These are phyloP conservation scores for Kodamaea sagamina DNA, from an alignment of 805 yeast species.

Conservation along the genomic window DNA sequence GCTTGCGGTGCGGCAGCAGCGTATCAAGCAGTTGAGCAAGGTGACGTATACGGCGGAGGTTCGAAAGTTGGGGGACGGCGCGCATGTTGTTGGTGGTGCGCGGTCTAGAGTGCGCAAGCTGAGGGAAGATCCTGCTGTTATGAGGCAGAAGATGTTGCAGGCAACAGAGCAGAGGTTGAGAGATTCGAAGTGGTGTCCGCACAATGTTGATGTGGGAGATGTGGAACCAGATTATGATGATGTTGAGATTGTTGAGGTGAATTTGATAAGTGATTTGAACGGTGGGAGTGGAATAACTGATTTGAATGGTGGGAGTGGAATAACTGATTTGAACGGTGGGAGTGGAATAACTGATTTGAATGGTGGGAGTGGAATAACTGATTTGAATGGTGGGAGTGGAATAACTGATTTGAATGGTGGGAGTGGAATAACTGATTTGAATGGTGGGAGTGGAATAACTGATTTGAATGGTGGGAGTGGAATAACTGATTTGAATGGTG, in stretches of 20 bases:
- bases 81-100: constrained; percentile 2
- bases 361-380: no score
- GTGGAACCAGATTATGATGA: constrained; percentile 49
- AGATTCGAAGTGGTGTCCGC: constrained; percentile 53
- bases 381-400: no score
- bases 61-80: constrained; percentile 31
- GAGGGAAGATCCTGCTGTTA: constrained; percentile 11
- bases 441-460: no score
- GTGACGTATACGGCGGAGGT: constrained; percentile 44
- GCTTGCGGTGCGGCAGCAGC: constrained; percentile 32
- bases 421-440: no score
- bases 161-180: constrained; percentile 65
- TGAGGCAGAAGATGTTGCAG: constrained; percentile 49
- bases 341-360: no score
- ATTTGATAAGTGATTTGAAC: no score
- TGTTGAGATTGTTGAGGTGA: constrained; percentile 31
- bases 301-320: no score
- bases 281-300: no score
- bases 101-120: constrained; percentile 18
- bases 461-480: no score
- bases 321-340: no score
- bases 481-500: no score
- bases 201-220: constrained; percentile 21
- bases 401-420: no score
- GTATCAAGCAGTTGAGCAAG: constrained; percentile 43